A percentile compares a stretch with the other conserved stretches of the same genome.
These are phyloP conservation scores for Trametes cubensis DNA, from an alignment of 768 basidiomycete species.

Conservation along the genomic window DNA sequence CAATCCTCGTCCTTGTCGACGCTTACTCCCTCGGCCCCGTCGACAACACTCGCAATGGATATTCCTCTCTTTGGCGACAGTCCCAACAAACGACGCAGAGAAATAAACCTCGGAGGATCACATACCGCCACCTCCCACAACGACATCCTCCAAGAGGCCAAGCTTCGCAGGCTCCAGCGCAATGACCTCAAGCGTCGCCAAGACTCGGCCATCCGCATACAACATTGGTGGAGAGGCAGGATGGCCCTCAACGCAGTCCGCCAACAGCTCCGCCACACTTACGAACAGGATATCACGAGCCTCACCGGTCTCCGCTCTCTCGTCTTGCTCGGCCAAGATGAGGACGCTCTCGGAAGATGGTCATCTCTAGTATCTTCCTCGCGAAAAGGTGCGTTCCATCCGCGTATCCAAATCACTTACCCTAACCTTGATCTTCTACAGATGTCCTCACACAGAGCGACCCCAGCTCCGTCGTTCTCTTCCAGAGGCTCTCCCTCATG, in stretches of 20 bases:
- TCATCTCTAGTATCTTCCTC: slow-evolving; percentile 39
- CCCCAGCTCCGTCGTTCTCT: slow-evolving; percentile 63
- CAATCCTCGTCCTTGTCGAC: not conserved
- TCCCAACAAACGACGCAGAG: slow-evolving; percentile 46
- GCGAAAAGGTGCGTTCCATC: slow-evolving; percentile 33
- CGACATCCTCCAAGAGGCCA: slow-evolving; percentile 64
- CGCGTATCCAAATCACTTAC: not conserved
- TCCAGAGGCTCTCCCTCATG: slow-evolving; percentile 50
- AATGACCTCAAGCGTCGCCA: slow-evolving; percentile 54
- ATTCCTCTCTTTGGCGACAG: slow-evolving; percentile 48
- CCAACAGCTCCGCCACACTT: slow-evolving; percentile 48
- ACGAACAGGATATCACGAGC: slow-evolving; percentile 54
- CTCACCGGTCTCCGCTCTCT: slow-evolving; percentile 66
- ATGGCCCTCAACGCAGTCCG: slow-evolving; percentile 45
- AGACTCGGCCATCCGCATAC: slow-evolving; percentile 63
- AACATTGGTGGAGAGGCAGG: slow-evolving; percentile 70
- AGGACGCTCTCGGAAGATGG: slow-evolving; percentile 51
- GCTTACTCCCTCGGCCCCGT: not conserved
- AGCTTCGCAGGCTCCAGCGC: slow-evolving; percentile 60
- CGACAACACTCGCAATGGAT: slow-evolving; percentile 14
- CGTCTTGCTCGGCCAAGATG: slow-evolving; percentile 59
- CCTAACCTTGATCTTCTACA: slow-evolving; percentile 10
- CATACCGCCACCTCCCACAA: slow-evolving; percentile 52
- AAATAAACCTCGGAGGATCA: slow-evolving; percentile 78
- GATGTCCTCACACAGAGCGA: slow-evolving; percentile 25